Base-by-base conservation (phyloP, 31 red algal species). In the Endocladia muricata region DNA sequence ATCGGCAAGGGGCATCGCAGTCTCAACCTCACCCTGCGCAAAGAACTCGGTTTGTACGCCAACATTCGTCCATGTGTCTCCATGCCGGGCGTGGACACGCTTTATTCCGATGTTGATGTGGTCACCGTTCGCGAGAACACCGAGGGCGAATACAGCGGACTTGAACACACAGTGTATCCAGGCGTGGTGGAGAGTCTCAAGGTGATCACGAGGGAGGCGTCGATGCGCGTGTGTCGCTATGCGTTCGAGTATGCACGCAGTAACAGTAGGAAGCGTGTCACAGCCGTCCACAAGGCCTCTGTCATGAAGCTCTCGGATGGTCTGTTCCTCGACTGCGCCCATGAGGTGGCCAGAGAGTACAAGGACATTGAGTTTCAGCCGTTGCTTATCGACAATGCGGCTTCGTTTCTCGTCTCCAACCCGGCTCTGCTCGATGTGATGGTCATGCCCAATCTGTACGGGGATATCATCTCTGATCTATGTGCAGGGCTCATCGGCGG, bases 101-200 rank as follows among this genome's bases (percentile, higher is more conserved):
- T 79, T 33, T 98, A 95, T 57, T 63, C 92, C 41, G 76, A 95
- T 60, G 91, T 98, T 44, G 88, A 98, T 66, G 83, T 98, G 4
- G 96, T 98, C 58, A 94, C 91, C 44, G 88, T 98, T 22, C 88
- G 96, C 5, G 96, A 98, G 77, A 98, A 98, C 70, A 98, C 96
- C 3, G 96, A 98, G 66, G 96, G 96, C 28, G 96, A 98, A 75
- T 98, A 98, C 78, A 83, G 75, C 63, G 96, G 96, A 19, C 54
- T 98, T 56, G 96, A 98, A 60, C 96, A 98, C 71, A 68, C 76
- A 17, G 96, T 94, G 1, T 76, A 69, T 41, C 91, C 91, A 19
- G 96, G 96, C 61, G 91, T 98, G 28, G 96, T 98, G 26, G 91
- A 98, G 77, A 92, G 89, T 71, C 81, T 98, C 37, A 98, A 98